A percentile compares a stretch with the other conserved stretches of the same genome.
These are phyloP conservation scores for Sclerotinia sclerotiorum DNA, from an alignment of 2,329 filamentous ascomycete genomes.

Conservation along the genomic window DNA sequence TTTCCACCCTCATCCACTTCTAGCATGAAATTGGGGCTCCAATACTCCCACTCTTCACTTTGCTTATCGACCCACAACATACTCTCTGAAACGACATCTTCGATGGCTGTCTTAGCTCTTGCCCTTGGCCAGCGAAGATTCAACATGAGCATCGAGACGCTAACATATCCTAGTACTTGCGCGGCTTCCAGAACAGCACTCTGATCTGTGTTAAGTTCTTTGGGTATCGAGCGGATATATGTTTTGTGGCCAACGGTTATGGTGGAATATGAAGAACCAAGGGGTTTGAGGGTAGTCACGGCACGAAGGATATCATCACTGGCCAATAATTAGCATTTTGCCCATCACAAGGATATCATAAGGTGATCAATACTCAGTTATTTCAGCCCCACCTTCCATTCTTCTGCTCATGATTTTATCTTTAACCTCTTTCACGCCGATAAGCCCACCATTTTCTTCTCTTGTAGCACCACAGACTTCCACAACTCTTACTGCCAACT, in stretches of 20 bases:
- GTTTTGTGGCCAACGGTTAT: slow-evolving; percentile 79
- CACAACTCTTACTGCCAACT: slow-evolving; percentile 91
- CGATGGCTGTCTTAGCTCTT: slow-evolving; percentile 82
- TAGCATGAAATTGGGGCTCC: slow-evolving; percentile 75
- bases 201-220: slow-evolving; percentile 94
- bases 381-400: slow-evolving; percentile 71
- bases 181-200: slow-evolving; percentile 88
- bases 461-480: slow-evolving; percentile 87
- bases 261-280: slow-evolving; percentile 85
- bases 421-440: slow-evolving; percentile 77
- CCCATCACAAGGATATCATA: not conserved
- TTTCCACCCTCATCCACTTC: slow-evolving; percentile 33
- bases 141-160: slow-evolving; percentile 79
- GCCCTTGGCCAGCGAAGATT: slow-evolving; percentile 86
- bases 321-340: slow-evolving; percentile 22
- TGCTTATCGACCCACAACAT: slow-evolving; percentile 94
- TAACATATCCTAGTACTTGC: slow-evolving; percentile 86
- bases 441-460: slow-evolving; percentile 87
- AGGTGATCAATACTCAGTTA: slow-evolving; percentile 65
- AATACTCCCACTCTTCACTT: slow-evolving; percentile 85
- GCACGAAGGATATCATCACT: slow-evolving; percentile 88
- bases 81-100: slow-evolving; percentile 84
- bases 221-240: slow-evolving; percentile 89
- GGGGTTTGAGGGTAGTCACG: slow-evolving; percentile 79
- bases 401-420: slow-evolving; percentile 71